Evolutionary conservation across 768 basidiomycete species (phyloP).

Genomic region (Pleurotus citrinopileatus): DNA sequence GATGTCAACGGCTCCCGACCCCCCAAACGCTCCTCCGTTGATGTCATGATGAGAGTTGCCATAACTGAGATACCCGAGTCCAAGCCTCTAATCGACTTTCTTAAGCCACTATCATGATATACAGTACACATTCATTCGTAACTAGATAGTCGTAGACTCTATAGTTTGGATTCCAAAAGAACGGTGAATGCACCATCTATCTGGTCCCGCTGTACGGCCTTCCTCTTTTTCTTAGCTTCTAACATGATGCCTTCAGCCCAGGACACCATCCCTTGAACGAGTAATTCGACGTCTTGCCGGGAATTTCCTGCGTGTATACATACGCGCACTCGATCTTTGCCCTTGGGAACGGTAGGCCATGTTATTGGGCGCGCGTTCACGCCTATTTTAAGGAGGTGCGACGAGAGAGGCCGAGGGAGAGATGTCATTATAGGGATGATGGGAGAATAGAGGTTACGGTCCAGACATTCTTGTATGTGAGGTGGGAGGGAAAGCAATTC

Average conservation of each 20-base stretch:
- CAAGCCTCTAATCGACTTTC: too few species aligned
- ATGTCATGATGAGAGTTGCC: too few species aligned
- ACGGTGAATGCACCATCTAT: slow-evolving; percentile 4
- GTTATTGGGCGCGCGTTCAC: slow-evolving; percentile 76
- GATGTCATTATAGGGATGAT: slow-evolving; percentile 85
- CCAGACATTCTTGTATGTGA: slow-evolving; percentile 20
- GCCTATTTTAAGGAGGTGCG: slow-evolving; percentile 51
- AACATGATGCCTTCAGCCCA: slow-evolving; percentile 43
- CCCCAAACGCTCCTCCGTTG: too few species aligned
- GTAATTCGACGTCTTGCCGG: slow-evolving; percentile 52
- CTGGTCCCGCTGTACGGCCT: neutral
- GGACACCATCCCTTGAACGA: slow-evolving; percentile 47
- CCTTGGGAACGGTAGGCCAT: slow-evolving; percentile 89
- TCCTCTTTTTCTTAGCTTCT: slow-evolving; percentile 9
- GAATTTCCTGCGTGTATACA: slow-evolving; percentile 84
- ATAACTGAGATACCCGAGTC: too few species aligned
- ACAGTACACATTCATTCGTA: too few species aligned
- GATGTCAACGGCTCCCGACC: too few species aligned
- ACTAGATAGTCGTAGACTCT: too few species aligned
- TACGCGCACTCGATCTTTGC: slow-evolving; percentile 81
- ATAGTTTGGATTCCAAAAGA: slow-evolving; percentile 7
- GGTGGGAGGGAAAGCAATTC: slow-evolving; percentile 35
- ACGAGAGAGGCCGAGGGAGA: slow-evolving; percentile 72
- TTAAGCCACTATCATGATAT: too few species aligned
- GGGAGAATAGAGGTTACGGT: slow-evolving; percentile 46